Evolutionary conservation across 805 yeast genomes (phyloP).

Genomic region (Starmera amethionina): DNA sequence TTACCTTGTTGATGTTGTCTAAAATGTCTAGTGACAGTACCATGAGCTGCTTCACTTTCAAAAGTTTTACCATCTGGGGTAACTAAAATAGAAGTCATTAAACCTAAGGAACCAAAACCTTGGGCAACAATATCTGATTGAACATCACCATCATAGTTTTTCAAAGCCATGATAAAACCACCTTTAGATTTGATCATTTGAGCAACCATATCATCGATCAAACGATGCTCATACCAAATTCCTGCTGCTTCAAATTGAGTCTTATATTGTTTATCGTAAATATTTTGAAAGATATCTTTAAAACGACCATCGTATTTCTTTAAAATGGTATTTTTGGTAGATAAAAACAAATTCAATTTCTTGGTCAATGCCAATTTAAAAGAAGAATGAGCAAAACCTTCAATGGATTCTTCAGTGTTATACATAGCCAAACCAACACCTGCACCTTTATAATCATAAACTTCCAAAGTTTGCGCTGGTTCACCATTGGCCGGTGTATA

Average conservation of each 20-base stretch:
- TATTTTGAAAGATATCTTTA: conserved; percentile 66
- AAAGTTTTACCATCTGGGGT: conserved; percentile 83
- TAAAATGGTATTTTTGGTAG: conserved; percentile 74
- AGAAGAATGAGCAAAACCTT: conserved; percentile 72
- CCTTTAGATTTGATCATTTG: conserved; percentile 83
- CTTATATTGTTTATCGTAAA: conserved; percentile 51
- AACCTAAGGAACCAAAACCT: conserved; percentile 77
- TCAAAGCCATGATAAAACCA: conserved; percentile 72
- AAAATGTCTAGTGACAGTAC: conserved; percentile 80
- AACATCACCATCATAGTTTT: conserved; percentile 82
- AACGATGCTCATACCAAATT: conserved; percentile 69
- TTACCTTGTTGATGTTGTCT: conserved; percentile 76
- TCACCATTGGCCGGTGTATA: conserved; percentile 57
- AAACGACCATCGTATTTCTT: conserved; percentile 78
- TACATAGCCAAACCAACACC: conserved; percentile 82
- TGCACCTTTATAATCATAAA: conserved; percentile 51
- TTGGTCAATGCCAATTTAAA: conserved; percentile 64
- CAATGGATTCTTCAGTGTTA: conserved; percentile 70
- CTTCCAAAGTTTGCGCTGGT: conserved; percentile 35
- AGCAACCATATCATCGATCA: conserved; percentile 84
- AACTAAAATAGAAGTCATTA: conserved; percentile 76
- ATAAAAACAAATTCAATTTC: conserved; percentile 53
- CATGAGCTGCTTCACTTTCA: conserved; percentile 83
- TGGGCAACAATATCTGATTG: conserved; percentile 82
- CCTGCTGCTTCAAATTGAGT: conserved; percentile 47